Evolutionary conservation across 225 moss, liverwort and hornwort species (phyloP).

Genomic region (Pseudoscleropodium purum): DNA sequence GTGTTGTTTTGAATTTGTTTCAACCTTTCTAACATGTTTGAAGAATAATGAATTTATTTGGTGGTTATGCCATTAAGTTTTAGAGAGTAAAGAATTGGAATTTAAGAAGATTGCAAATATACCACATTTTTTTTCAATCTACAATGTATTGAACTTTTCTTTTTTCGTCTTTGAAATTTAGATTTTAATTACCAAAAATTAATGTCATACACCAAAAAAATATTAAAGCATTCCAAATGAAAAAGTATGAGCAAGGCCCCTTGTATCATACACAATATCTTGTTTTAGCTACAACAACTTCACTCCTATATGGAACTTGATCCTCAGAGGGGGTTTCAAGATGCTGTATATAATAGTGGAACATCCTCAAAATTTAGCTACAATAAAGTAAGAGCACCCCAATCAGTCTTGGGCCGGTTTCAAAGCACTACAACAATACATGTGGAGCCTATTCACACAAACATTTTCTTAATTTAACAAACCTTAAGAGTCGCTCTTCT

Average conservation of each 20-base stretch:
- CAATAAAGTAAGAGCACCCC: no score
- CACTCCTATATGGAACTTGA: no score
- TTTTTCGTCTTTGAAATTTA: no score
- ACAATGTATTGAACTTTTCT: neutral
- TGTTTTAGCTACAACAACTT: neutral
- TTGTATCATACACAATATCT: neutral
- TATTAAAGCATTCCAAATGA: neutral
- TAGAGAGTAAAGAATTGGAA: no score
- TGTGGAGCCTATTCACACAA: no score
- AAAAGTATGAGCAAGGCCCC: rapidly evolving
- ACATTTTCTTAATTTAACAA: no score
- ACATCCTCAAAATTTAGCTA: no score
- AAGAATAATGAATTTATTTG: neutral
- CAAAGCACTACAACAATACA: no score
- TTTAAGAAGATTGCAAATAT: neutral
- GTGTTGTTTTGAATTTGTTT: neutral
- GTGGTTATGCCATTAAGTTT: neutral
- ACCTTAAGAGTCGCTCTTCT: rapidly evolving
- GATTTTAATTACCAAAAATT: neutral
- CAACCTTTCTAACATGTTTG: neutral
- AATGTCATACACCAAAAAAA: neutral
- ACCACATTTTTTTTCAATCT: neutral
- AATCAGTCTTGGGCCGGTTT: no score
- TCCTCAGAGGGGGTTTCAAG: no score
- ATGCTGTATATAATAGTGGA: no score